phyloP scores from a whole-genome alignment of 2,329 filamentous ascomycete genomes.

The Aspergillus eucalypticola region DNA sequence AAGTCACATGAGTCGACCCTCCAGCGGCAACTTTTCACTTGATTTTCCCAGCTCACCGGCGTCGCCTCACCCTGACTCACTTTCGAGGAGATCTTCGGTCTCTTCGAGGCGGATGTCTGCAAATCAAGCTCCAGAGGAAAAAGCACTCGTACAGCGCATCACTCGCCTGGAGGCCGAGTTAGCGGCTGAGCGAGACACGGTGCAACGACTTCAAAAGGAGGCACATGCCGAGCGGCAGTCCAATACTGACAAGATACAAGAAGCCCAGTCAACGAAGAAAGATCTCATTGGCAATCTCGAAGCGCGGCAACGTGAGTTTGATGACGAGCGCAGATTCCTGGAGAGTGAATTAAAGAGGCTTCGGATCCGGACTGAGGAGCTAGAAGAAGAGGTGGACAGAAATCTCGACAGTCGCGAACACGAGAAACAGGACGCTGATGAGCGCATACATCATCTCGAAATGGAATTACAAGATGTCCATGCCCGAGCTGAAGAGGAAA shows the following conservation, averaged over 20 bases:
- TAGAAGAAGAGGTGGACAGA: slow-evolving; percentile 88
- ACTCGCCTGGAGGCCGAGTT: slow-evolving; percentile 76
- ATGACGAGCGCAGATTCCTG: slow-evolving; percentile 77
- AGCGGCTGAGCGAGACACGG: slow-evolving; percentile 68
- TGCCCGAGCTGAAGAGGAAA: slow-evolving; percentile 48
- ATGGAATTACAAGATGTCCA: slow-evolving; percentile 67
- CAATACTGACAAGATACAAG: slow-evolving; percentile 69
- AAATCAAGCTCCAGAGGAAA: slow-evolving; percentile 61
- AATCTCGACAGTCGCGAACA: slow-evolving; percentile 81
- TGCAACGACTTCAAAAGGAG: slow-evolving; percentile 69
- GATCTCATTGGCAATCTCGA: slow-evolving; percentile 95
- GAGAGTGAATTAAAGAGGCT: slow-evolving; percentile 77
- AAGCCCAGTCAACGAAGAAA: slow-evolving; percentile 87
- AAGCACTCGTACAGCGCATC: slow-evolving; percentile 62
- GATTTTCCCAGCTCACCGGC: slow-evolving; percentile 45
- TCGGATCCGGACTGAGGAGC: slow-evolving; percentile 77
- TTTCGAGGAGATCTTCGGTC: slow-evolving; percentile 60
- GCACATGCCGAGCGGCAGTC: slow-evolving; percentile 60
- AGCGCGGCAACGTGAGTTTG: slow-evolving; percentile 83
- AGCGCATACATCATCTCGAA: slow-evolving; percentile 67
- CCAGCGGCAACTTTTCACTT: slow-evolving; percentile 51
- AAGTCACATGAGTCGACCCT: slow-evolving; percentile 56
- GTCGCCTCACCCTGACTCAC: slow-evolving; percentile 41
- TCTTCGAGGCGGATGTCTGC: slow-evolving; percentile 63
- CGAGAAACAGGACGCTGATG: slow-evolving; percentile 70